Evolutionary conservation across 2,329 filamentous ascomycete genomes (phyloP).

Genomic region (Botryotinia globosa): DNA sequence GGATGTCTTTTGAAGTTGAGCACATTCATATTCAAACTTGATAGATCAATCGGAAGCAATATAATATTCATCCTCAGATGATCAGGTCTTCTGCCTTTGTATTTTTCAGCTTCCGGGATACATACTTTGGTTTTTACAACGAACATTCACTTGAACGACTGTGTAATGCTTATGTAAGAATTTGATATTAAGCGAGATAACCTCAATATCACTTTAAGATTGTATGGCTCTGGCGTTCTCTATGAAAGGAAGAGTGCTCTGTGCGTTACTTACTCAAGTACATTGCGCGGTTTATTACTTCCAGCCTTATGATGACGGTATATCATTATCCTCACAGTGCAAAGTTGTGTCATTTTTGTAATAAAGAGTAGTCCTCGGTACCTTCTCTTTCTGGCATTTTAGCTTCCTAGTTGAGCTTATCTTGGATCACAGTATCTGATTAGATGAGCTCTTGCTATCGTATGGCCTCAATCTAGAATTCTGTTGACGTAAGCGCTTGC

Average conservation of each 20-base stretch:
- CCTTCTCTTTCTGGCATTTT: neutral
- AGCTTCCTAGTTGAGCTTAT: neutral
- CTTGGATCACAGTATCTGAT: neutral
- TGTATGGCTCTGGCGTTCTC: neutral
- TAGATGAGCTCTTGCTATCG: neutral
- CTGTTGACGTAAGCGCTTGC: neutral
- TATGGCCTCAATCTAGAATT: accelerated
- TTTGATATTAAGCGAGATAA: neutral
- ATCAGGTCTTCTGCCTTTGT: neutral
- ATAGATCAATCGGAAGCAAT: neutral
- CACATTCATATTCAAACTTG: neutral
- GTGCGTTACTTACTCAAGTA: neutral
- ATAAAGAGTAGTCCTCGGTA: neutral
- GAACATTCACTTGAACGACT: neutral
- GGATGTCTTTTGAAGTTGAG: neutral
- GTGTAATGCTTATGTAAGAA: neutral
- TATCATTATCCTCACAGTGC: accelerated
- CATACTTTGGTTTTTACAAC: neutral
- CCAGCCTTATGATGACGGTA: accelerated
- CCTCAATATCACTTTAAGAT: neutral
- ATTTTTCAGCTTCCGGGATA: no score
- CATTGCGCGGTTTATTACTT: accelerated
- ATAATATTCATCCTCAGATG: neutral
- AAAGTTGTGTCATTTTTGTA: neutral
- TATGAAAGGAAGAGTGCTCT: neutral